Conservation (phyloP, 139 green algal species). For the Chara braunii region DNA sequence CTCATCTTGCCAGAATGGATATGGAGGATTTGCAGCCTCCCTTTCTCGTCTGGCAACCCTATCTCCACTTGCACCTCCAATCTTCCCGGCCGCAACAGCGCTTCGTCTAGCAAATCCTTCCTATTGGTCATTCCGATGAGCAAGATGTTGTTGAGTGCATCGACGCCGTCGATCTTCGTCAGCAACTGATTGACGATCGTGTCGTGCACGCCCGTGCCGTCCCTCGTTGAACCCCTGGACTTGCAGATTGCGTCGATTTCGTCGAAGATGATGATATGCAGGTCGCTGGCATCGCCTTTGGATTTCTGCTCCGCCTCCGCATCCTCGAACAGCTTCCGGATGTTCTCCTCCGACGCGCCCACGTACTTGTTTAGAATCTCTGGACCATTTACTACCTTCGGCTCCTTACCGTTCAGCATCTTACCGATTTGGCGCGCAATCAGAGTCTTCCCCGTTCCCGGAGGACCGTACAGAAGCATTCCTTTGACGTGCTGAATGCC, state of each 20-base stretch:
- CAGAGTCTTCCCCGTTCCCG: constrained; percentile 94
- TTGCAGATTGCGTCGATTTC: constrained; percentile 99
- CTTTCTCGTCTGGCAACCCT: constrained; percentile 84
- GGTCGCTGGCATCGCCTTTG: constrained; percentile 63
- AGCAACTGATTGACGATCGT: constrained; percentile 96
- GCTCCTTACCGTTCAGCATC: constrained; percentile 97
- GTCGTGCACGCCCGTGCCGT: constrained; percentile 86
- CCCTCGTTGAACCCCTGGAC: constrained; percentile 61
- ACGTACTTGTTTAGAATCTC: constrained; percentile 84
- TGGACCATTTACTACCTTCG: constrained; percentile 68
- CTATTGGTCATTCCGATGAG: constrained; percentile 92
- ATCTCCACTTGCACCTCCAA: constrained; percentile 86
- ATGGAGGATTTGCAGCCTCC: constrained; percentile 87
- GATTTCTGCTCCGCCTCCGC: constrained; percentile 76
- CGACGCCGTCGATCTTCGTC: constrained; percentile 98
- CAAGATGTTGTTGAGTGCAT: constrained; percentile 99
- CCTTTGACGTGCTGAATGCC: constrained; percentile 96
- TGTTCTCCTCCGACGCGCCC: constrained; percentile 91
- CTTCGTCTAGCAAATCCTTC: constrained; percentile 97
- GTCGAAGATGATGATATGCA: constrained; percentile 99
- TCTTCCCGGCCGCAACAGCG: constrained; percentile 84
- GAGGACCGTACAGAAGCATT: constrained; percentile 68
- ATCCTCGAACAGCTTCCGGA: constrained; percentile 91
- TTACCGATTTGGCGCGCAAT: constrained; percentile 98
- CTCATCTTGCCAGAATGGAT: constrained; percentile 80